phyloP scores from a whole-genome alignment of 768 basidiomycete species.

The Naganishia onofrii region DNA sequence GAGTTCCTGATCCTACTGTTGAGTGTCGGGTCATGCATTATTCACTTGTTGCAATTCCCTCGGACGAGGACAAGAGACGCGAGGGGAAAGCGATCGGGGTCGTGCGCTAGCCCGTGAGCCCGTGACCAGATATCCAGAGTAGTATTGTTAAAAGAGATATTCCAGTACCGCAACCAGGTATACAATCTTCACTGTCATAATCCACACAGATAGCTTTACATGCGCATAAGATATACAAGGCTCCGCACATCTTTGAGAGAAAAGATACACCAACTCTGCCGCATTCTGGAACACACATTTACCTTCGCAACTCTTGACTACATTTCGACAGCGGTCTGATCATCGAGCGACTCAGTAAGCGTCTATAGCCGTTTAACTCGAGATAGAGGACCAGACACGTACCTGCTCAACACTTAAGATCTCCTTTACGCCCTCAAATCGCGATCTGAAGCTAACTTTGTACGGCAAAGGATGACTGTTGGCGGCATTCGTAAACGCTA shows the following conservation, averaged over 20 bases:
- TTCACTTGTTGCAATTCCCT: not conserved
- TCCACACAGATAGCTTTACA: no score
- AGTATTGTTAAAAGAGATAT: no score
- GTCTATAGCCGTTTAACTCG: no score
- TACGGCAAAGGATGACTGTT: constrained; percentile 67
- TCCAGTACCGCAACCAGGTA: no score
- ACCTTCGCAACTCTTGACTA: not conserved
- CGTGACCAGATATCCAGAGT: no score
- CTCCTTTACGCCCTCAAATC: constrained; percentile 41
- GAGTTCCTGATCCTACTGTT: not conserved
- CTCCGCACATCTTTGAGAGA: no score
- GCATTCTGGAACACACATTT: not conserved
- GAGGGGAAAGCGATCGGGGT: not conserved
- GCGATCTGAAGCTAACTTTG: constrained; percentile 60
- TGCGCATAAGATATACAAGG: no score
- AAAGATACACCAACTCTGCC: not conserved
- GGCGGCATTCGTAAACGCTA: constrained; percentile 65
- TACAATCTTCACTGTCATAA: not conserved
- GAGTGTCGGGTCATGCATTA: not conserved
- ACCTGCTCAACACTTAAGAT: constrained; percentile 10
- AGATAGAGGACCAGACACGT: not conserved
- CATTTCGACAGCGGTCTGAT: not conserved
- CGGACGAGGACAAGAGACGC: not conserved
- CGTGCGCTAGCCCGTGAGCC: not conserved
- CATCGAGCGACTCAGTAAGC: not conserved